Conservation (phyloP, 1,139 yeast genomes). For the Magnusiomyces tetraspermus region DNA sequence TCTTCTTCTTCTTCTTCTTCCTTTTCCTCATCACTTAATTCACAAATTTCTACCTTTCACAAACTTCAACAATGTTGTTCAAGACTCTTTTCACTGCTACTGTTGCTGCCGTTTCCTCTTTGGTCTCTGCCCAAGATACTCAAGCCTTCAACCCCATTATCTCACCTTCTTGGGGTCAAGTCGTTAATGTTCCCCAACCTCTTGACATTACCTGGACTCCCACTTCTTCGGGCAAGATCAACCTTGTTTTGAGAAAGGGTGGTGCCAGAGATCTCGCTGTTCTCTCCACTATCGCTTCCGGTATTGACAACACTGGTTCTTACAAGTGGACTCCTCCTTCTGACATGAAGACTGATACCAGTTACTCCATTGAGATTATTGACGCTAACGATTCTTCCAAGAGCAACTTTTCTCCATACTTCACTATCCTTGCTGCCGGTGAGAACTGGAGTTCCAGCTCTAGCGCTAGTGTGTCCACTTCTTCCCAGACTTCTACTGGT, state of each 20-base stretch:
- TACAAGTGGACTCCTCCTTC: slow-evolving; percentile 27
- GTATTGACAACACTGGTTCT: slow-evolving; percentile 26
- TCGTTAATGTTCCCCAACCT: slow-evolving; percentile 22
- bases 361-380: slow-evolving; percentile 31
- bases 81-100: slow-evolving; percentile 20
- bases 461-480: slow-evolving; percentile 15
- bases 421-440: slow-evolving; percentile 25
- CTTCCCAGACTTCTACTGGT: slow-evolving; percentile 15
- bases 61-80: slow-evolving; percentile 4
- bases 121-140: slow-evolving; percentile 1
- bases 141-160: slow-evolving; percentile 23
- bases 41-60: no score
- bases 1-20: no score
- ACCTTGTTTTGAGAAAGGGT: slow-evolving; percentile 27
- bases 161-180: slow-evolving; percentile 26
- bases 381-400: slow-evolving; percentile 9
- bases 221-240: slow-evolving; percentile 23
- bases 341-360: slow-evolving; percentile 20
- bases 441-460: slow-evolving; percentile 25
- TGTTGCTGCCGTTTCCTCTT: slow-evolving; percentile 22
- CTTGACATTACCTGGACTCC: slow-evolving; percentile 27
- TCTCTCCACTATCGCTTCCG: slow-evolving; percentile 24
- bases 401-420: slow-evolving; percentile 29
- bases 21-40: no score
- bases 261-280: slow-evolving; percentile 21